Conservation (phyloP, 148 eudicot genomes). For the Silene conica region DNA sequence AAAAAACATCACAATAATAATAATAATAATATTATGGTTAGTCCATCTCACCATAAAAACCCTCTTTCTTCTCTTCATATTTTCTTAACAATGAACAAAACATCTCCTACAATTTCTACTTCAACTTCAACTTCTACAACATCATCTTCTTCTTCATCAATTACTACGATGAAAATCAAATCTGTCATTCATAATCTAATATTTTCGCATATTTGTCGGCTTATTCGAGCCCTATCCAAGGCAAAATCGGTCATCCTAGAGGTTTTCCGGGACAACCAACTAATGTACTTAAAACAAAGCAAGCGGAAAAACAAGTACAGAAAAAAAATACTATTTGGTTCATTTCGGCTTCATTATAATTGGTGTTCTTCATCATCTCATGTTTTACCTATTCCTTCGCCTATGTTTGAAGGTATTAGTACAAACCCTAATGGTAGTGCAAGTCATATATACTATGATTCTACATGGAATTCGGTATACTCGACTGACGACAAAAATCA, state of each 20-base stretch:
- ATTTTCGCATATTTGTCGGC: constrained; percentile 55
- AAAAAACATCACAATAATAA: too few species aligned
- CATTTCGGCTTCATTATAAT: constrained; percentile 79
- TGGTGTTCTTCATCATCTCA: constrained; percentile 85
- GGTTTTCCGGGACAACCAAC: constrained; percentile 41
- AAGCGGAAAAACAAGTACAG: constrained; percentile 47
- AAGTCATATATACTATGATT: constrained; percentile 43
- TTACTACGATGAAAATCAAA: constrained; percentile 62
- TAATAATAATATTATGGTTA: constrained; percentile 35
- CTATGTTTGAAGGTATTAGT: constrained; percentile 21
- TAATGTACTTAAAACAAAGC: constrained; percentile 32
- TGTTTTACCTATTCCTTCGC: constrained; percentile 57
- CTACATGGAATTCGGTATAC: constrained; percentile 69
- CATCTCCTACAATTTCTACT: constrained; percentile 16
- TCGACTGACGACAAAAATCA: constrained; percentile 21
- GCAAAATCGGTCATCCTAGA: constrained; percentile 67
- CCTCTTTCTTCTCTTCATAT: constrained; percentile 39
- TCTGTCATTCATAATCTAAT: constrained; percentile 57
- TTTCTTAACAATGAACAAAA: constrained; percentile 41
- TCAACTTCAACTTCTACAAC: constrained; percentile 3
- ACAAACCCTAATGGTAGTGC: not conserved
- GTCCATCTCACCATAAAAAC: constrained; percentile 41
- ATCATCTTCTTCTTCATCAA: constrained; percentile 26
- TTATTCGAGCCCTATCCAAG: constrained; percentile 54
- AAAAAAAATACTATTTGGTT: constrained; percentile 65